Conservation (phyloP, 2,329 filamentous ascomycete species). For the Ceratocystis colombiana region DNA sequence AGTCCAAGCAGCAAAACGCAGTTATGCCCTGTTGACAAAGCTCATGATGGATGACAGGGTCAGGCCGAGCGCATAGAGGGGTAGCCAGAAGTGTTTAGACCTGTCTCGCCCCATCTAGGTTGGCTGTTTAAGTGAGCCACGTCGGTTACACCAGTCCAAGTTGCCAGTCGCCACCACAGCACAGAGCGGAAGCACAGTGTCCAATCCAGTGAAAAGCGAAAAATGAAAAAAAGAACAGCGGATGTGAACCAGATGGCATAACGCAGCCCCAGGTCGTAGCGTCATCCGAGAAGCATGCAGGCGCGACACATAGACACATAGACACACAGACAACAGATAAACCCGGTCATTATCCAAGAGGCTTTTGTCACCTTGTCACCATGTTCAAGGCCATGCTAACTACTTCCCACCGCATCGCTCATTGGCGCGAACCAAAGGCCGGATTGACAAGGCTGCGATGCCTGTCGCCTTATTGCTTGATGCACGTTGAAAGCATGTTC, state of each 20-base stretch:
- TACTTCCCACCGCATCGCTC: neutral
- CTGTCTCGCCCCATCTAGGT: neutral
- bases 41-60: too few species aligned
- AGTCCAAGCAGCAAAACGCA: neutral
- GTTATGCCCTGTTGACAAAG: neutral
- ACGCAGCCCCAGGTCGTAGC: neutral
- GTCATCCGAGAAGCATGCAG: neutral
- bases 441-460: neutral
- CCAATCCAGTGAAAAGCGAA: neutral
- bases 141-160: conserved; percentile 9
- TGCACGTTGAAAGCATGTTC: neutral
- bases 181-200: neutral
- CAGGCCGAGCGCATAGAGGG: neutral
- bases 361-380: neutral
- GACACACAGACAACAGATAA: neutral
- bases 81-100: neutral
- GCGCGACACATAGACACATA: neutral
- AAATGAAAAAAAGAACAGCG: too few species aligned
- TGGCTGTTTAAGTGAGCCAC: neutral
- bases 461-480: neutral
- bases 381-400: neutral
- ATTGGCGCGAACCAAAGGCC: neutral
- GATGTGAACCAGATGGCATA: neutral
- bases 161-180: neutral
- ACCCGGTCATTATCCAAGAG: neutral